These are phyloP conservation scores for Serpula lacrymans DNA, from an alignment of 768 basidiomycete genomes.

Conservation along the genomic window DNA sequence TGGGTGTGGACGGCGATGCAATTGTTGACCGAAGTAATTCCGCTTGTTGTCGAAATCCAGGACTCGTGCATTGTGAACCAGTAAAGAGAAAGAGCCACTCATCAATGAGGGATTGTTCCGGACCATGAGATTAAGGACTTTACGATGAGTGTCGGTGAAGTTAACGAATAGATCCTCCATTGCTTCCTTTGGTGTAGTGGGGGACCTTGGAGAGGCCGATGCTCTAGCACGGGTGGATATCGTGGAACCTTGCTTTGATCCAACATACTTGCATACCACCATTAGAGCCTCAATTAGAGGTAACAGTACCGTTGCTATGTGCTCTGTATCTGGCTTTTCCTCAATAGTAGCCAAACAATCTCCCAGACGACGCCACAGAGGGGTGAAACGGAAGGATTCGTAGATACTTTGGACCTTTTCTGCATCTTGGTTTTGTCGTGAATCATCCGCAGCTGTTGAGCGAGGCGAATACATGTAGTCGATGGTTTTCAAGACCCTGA, in stretches of 20 bases:
- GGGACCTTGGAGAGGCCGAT: slow-evolving; percentile 66
- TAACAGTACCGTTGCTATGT: slow-evolving; percentile 88
- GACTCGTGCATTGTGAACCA: slow-evolving; percentile 94
- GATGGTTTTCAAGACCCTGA: slow-evolving; percentile 93
- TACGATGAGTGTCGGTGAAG: slow-evolving; percentile 92
- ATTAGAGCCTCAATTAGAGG: slow-evolving; percentile 96
- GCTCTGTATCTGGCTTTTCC: slow-evolving; percentile 73
- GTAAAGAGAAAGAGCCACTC: slow-evolving; percentile 95
- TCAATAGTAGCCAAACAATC: slow-evolving; percentile 85
- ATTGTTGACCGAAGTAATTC: slow-evolving; percentile 90
- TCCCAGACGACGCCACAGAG: slow-evolving; percentile 87
- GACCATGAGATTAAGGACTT: slow-evolving; percentile 95
- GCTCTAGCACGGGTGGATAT: slow-evolving; percentile 51
- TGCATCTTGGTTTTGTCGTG: slow-evolving; percentile 49
- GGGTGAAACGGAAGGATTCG: slow-evolving; percentile 85
- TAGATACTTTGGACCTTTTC: slow-evolving; percentile 89
- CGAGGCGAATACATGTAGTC: slow-evolving; percentile 91
- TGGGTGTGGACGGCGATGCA: slow-evolving; percentile 76
- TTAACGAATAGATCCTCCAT: slow-evolving; percentile 90
- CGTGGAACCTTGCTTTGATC: slow-evolving; percentile 52
- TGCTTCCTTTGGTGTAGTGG: slow-evolving; percentile 65
- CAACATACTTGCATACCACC: slow-evolving; percentile 97
- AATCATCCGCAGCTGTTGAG: slow-evolving; percentile 35
- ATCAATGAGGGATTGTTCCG: slow-evolving; percentile 97
- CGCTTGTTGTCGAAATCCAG: slow-evolving; percentile 99